phyloP scores from a whole-genome alignment of 2,329 filamentous ascomycete genomes.

The Blastomyces emzantsi region DNA sequence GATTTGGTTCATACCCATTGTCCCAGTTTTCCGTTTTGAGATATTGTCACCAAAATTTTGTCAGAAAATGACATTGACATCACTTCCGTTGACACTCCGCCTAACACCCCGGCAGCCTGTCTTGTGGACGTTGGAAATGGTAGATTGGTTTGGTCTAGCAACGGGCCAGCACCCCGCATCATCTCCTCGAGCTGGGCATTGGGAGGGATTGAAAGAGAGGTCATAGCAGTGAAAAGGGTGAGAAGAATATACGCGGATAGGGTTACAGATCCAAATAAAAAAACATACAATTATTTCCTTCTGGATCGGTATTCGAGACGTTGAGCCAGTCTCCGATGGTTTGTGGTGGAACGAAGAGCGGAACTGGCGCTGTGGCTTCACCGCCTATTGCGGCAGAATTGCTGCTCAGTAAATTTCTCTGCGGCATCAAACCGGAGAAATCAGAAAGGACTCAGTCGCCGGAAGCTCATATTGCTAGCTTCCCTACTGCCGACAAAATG shows the following conservation, averaged over 20 bases:
- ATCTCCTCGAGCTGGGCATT: constrained; percentile 3
- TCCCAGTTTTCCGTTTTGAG: constrained; percentile 72
- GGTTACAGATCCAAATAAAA: not conserved
- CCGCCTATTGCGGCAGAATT: constrained; percentile 18
- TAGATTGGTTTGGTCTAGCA: constrained; percentile 26
- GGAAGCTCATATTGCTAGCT: not conserved
- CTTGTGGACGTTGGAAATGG: constrained; percentile 61
- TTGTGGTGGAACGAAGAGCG: not conserved
- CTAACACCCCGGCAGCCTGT: constrained; percentile 52
- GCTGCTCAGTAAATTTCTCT: constrained; percentile 1
- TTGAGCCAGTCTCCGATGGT: too few species aligned
- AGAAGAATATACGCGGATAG: not conserved
- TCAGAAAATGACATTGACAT: constrained; percentile 69
- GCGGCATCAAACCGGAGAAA: not conserved
- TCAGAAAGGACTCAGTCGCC: not conserved
- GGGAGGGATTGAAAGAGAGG: not conserved
- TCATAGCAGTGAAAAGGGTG: not conserved
- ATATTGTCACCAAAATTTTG: constrained; percentile 83
- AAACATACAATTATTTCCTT: not conserved
- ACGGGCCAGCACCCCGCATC: not conserved
- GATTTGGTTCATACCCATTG: constrained; percentile 65
- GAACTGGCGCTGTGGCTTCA: constrained; percentile 9
- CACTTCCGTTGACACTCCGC: constrained; percentile 62
- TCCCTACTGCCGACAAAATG: constrained; percentile 24
- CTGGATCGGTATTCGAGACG: too few species aligned